phyloP scores from a whole-genome alignment of 306 rosid genomes.

The Trichosanthes cucumerina region DNA sequence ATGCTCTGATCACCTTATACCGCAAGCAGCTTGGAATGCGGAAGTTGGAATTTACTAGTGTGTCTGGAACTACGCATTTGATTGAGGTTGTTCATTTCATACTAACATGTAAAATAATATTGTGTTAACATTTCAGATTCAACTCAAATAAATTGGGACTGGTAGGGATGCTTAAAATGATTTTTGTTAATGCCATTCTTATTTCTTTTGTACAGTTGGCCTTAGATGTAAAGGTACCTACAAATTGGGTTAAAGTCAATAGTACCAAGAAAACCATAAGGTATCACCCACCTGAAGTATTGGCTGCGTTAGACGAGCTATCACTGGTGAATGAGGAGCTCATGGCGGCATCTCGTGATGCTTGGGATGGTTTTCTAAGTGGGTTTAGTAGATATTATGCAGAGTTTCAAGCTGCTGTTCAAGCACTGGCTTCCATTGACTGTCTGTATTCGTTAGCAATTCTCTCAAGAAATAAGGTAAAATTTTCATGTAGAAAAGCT shows the following conservation, averaged over 20 bases:
- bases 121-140: constrained; percentile 4
- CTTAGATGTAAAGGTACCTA: constrained; percentile 65
- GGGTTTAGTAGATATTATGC: constrained; percentile 56
- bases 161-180: neutral
- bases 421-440: constrained; percentile 84
- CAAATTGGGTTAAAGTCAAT: constrained; percentile 73
- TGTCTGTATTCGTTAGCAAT: constrained; percentile 83
- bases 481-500: constrained; percentile 4
- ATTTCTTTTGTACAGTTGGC: constrained; percentile 43
- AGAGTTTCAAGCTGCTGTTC: constrained; percentile 76
- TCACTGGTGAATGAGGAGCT: constrained; percentile 76
- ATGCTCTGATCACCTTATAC: constrained; percentile 47
- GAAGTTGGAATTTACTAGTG: constrained; percentile 59
- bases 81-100: constrained; percentile 55
- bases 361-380: constrained; percentile 76
- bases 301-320: constrained; percentile 57
- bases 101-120: neutral
- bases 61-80: constrained; percentile 83
- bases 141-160: neutral
- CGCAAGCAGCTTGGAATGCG: constrained; percentile 61
- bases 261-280: constrained; percentile 82
- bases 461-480: constrained; percentile 85
- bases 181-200: constrained; percentile 4
- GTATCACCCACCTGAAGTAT: constrained; percentile 90
- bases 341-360: constrained; percentile 49